Conservation (phyloP, 225 moss, liverwort and hornwort species). For the Climacium dendroides region DNA sequence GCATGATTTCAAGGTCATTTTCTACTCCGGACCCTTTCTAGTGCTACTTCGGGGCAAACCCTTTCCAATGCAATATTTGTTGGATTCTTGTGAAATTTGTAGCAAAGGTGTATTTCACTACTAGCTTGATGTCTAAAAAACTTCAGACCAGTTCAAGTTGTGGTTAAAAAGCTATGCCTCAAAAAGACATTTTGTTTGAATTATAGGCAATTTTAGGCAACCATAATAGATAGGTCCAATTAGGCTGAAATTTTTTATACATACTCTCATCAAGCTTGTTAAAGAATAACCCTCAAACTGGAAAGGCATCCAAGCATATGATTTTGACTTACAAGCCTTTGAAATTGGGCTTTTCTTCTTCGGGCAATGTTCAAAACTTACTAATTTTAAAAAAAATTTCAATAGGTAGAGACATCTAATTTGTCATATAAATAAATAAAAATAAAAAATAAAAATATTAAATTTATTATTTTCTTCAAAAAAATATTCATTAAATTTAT, state of each 20-base stretch:
- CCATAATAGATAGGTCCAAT: neutral
- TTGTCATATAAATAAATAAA: too few relatives aligned
- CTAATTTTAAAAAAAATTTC: too few relatives aligned
- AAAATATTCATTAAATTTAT: too few relatives aligned
- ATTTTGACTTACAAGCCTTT: too few relatives aligned
- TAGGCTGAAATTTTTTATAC: neutral
- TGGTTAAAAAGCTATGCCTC: rapidly evolving
- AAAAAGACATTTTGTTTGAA: neutral
- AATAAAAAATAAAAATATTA: too few relatives aligned
- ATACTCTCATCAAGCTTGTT: neutral
- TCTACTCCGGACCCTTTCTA: too few relatives aligned
- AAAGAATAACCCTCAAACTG: too few relatives aligned
- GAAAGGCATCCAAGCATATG: too few relatives aligned
- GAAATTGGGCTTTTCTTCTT: too few relatives aligned
- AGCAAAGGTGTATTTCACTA: neutral
- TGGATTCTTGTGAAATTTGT: neutral
- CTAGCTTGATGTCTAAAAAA: neutral
- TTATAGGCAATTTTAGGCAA: rapidly evolving
- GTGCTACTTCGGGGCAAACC: rapidly evolving
- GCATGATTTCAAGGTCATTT: neutral
- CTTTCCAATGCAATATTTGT: rapidly evolving
- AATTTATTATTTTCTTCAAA: too few relatives aligned
- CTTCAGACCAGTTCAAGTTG: neutral
- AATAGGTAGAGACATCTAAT: too few relatives aligned
- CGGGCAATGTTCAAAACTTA: too few relatives aligned